These are phyloP conservation scores for Colletotrichum lini DNA, from an alignment of 2,329 filamentous ascomycete genomes.

Conservation along the genomic window DNA sequence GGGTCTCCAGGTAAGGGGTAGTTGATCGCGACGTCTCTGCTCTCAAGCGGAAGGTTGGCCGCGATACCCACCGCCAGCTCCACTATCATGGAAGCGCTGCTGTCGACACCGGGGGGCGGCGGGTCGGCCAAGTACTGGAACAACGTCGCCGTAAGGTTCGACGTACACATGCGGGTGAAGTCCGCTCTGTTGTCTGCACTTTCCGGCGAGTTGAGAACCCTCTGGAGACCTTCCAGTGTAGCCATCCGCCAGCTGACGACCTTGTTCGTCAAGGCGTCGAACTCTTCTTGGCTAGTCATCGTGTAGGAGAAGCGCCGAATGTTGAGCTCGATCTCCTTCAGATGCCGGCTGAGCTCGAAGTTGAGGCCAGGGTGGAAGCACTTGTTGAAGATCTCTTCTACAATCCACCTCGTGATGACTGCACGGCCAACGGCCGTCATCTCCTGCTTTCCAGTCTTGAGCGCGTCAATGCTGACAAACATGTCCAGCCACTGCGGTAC, in stretches of 20 bases:
- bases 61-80: constrained; percentile 91
- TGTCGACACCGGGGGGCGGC: constrained; percentile 85
- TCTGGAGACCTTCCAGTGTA: constrained; percentile 90
- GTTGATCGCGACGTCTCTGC: constrained; percentile 88
- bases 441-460: constrained; percentile 91
- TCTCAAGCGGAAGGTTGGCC: constrained; percentile 89
- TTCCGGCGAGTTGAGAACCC: constrained; percentile 75
- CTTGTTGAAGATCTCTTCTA: constrained; percentile 90
- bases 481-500: constrained; percentile 85
- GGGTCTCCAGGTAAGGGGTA: constrained; percentile 85
- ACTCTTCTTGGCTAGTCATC: constrained; percentile 85
- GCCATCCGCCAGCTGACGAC: constrained; percentile 94
- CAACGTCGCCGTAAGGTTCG: constrained; percentile 77
- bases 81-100: constrained; percentile 91
- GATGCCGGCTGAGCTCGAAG: constrained; percentile 77
- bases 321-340: constrained; percentile 90
- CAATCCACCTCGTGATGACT: constrained; percentile 89
- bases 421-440: constrained; percentile 97
- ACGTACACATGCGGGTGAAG: constrained; percentile 79
- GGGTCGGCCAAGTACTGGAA: constrained; percentile 83
- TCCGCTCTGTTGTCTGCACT: constrained; percentile 76
- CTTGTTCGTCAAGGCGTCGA: constrained; percentile 88
- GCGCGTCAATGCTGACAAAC: constrained; percentile 87
- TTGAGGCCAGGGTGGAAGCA: constrained; percentile 95
- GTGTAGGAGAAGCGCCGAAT: constrained; percentile 84